Evolutionary conservation across 1,284 basidiomycete species (phyloP).

Genomic region (Spongispora temasekensis): DNA sequence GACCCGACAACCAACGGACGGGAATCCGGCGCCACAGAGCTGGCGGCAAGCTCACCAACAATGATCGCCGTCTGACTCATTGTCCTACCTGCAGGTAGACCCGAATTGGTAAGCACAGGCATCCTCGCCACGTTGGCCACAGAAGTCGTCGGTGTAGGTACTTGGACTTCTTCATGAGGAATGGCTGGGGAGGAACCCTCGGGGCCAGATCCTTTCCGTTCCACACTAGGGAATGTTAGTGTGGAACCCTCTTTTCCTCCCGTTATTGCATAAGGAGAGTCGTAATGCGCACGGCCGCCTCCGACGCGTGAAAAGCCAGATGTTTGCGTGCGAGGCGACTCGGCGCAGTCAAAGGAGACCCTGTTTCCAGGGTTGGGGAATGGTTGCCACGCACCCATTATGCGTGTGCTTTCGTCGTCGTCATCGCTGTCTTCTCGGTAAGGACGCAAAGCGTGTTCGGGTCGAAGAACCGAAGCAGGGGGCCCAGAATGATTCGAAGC

Average conservation of each 20-base stretch:
- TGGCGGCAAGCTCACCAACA: conserved; percentile 29
- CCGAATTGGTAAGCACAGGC: conserved; percentile 39
- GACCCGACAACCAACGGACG: conserved; percentile 19
- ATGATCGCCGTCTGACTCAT: conserved; percentile 80
- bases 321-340: conserved; percentile 35
- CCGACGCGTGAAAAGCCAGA: conserved; percentile 77
- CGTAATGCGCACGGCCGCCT: conserved; percentile 76
- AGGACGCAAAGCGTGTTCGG: conserved; percentile 74
- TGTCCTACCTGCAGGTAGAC: conserved; percentile 66
- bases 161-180: conserved; percentile 37
- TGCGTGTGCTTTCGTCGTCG: conserved; percentile 73
- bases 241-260: conserved; percentile 45
- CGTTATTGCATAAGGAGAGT: conserved; percentile 74
- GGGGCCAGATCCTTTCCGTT: conserved; percentile 39
- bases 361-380: conserved; percentile 56
- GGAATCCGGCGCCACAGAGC: conserved; percentile 17
- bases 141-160: conserved; percentile 56
- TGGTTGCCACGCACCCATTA: conserved; percentile 84
- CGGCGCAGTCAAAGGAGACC: conserved; percentile 40
- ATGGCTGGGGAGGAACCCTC: conserved; percentile 26
- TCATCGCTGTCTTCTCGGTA: conserved; percentile 79
- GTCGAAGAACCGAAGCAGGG: conserved; percentile 74
- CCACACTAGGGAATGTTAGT: conserved; percentile 66
- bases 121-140: conserved; percentile 46
- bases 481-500: conserved; percentile 48